These are phyloP conservation scores for Meyerozyma smithsonii DNA, from an alignment of 1,139 yeast genomes.

Conservation along the genomic window DNA sequence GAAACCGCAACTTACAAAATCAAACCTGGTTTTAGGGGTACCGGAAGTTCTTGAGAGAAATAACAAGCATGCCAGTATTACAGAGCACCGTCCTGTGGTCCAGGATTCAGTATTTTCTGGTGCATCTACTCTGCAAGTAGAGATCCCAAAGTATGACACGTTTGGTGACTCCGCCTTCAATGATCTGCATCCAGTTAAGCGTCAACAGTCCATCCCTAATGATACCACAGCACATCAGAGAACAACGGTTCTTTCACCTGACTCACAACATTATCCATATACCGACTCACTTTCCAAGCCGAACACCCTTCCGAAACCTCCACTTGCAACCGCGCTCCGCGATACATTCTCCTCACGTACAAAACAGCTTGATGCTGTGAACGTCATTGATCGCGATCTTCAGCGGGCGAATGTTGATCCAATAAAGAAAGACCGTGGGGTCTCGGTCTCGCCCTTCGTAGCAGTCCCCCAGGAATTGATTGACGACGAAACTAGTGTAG, in stretches of 20 bases:
- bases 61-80: background rate
- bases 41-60: background rate
- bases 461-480: slow-evolving; percentile 17
- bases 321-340: background rate
- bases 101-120: no score
- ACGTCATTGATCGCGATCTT: slow-evolving; percentile 1
- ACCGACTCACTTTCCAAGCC: slow-evolving; percentile 2
- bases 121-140: no score
- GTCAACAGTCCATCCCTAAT: no score
- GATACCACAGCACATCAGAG: no score
- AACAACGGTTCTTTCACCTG: background rate
- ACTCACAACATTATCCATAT: background rate
- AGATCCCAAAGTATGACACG: no score
- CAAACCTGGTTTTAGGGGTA: background rate
- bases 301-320: background rate
- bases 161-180: no score
- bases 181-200: no score
- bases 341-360: background rate
- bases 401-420: slow-evolving; percentile 2
- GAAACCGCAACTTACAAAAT: background rate
- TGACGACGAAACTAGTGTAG: slow-evolving; percentile 35
- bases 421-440: background rate
- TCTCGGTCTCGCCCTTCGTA: slow-evolving; percentile 7
- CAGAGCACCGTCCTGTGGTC: no score
- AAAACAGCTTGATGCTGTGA: background rate